Evolutionary conservation across 768 basidiomycete genomes (phyloP), one percentile per base, ranked within the genome.

Genomic region (Mrakia frigida): DNA sequence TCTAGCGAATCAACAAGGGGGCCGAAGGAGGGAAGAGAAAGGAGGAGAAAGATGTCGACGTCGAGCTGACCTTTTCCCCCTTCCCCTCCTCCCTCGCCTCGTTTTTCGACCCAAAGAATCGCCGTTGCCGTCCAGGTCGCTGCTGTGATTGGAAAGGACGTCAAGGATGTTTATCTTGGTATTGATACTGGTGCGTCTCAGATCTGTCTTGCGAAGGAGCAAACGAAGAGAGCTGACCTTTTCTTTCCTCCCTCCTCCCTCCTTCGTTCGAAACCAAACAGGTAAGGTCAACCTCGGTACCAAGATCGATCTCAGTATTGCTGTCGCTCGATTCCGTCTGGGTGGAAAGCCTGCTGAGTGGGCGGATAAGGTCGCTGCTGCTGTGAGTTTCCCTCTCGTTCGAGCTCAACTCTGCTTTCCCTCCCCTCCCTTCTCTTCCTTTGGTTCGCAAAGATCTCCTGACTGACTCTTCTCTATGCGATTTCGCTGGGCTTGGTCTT

Each of bases 301-400:
- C 11, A 53, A 56, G 39, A 63, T 87, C 61, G 96, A 98, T 84
- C 94, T 97, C 80, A 91, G 91, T 0, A 88, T 98, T 28, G 94
- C 96, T 0, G 83, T 98, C 69, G 92, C 94, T n/a, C 88, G 95
- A 78, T 98, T 95, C 85, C 87, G 92, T 74, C 85, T 96, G 35
- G 89, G 90, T 11, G 93, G 89, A 28, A 94, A 94, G 81, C 87
- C 91, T 0, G 91, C 94, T 60, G 90, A 90, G 43, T 86, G 91
- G 25, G 93, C 91, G 0, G 85, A 87, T 70, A 88, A 88, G 82
- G 90, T 98, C 52, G 85, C 90, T n/a, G 87, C 86, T 52, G 86
- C 89, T 81, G 94, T 94, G 79, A 80, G 89, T 86, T 16, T 3
- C 37, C 9, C 35, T 14, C 35, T 46, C 11, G 25, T 14, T 31